Evolutionary conservation across 1,139 yeast genomes (phyloP), one percentile per base, ranked within the genome.

Genomic region (Trichomonascaceae sp.): DNA sequence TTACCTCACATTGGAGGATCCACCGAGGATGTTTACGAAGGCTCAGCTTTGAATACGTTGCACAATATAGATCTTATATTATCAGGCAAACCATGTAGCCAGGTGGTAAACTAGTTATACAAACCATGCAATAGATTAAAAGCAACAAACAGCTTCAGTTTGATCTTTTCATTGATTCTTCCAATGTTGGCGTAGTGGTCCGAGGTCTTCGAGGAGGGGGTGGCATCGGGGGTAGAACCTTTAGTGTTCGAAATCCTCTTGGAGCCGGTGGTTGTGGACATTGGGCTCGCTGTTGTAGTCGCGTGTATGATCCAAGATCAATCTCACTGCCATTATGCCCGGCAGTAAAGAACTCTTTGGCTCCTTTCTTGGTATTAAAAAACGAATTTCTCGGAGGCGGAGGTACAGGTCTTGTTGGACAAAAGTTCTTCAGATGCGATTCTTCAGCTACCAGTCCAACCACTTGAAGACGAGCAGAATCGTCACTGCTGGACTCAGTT

Each of bases 1-100:
- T 79, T 88, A 15, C 96, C 96, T 9, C 96, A 87, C 67, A 68
- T 85, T 41, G 96, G 91, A 0, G 84, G 91, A 24, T 81, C 89
- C 0, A 84, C 95, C 0, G 70, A 71, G 39, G 80, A 79, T 45
- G 73, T 73, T 8, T 55, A 47, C 22, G 49, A 51, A 8, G 46
- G 48, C n/a, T 53, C 59, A 2, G 44, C 58, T 10, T 47, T 53
- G 18, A 55, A 57, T 46, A 57, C 61, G 41, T 47, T 60, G 36
- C 43, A 44, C 12, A 60, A 58, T 47, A 46, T 60, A 15, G 52
- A 59, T 39, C 32, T 54, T 43, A 52, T 58, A 30, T 47, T 60
- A 6, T 18, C 36, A 36, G 47, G 57, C 56, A 18, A 48, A 43
- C 24, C 55, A 45, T 39, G 57, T 50, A 48, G 55, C 36, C 51